Percentiles rank a stretch among this genome's conserved stretches.
Conservation (phyloP, 2,329 filamentous ascomycete species). For the Davidsoniella neocaledoniae region DNA sequence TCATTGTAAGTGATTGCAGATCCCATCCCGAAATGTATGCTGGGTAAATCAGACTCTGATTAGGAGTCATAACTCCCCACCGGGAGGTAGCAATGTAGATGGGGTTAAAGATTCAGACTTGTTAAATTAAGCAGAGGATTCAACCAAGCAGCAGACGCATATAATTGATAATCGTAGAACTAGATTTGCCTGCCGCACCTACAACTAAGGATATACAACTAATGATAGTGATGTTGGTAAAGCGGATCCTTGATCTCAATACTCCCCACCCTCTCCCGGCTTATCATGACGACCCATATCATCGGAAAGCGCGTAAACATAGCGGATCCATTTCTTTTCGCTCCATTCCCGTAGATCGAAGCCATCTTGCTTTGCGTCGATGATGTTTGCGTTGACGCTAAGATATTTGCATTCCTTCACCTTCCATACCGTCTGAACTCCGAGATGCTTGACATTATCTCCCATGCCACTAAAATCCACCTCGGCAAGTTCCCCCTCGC, state of each 20-base stretch:
- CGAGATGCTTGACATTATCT: conserved; percentile 1
- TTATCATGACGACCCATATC: conserved; percentile 10
- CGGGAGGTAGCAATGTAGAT: too few relatives aligned
- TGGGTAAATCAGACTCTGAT: too few relatives aligned
- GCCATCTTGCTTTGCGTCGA: conserved; percentile 11
- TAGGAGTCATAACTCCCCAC: too few relatives aligned
- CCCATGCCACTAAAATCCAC: conserved; percentile 10
- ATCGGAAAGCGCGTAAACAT: conserved; percentile 12
- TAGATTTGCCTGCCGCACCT: too few relatives aligned
- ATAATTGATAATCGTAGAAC: too few relatives aligned
- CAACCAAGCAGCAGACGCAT: too few relatives aligned
- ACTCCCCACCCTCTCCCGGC: conserved; percentile 13
- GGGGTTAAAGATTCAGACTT: too few relatives aligned
- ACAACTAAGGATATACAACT: too few relatives aligned
- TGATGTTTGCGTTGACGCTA: conserved; percentile 11
- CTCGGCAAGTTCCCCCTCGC: conserved; percentile 3
- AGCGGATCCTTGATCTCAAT: conserved; percentile 2
- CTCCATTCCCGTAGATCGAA: conserved; percentile 13
- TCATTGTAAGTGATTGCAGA: too few relatives aligned
- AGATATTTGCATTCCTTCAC: conserved; percentile 9
- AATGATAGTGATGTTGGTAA: too few relatives aligned
- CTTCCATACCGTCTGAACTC: conserved; percentile 9
- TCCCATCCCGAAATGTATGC: too few relatives aligned
- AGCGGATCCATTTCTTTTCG: conserved; percentile 12
- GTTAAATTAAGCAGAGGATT: too few relatives aligned